Conservation (phyloP, 345 rosid species). For the Citrus australasica region DNA sequence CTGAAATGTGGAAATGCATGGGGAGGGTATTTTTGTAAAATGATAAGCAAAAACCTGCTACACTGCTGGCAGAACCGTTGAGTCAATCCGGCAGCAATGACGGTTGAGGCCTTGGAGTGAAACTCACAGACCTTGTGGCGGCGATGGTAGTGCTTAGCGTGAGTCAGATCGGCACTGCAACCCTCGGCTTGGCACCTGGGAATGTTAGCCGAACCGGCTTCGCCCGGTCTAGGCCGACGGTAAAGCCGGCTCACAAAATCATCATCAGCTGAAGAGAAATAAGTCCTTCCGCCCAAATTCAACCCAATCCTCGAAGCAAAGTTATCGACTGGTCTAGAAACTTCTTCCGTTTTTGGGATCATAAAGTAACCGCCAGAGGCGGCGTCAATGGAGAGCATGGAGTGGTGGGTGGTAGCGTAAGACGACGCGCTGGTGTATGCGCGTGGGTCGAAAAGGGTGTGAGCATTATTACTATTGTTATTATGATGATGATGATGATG, state of each 20-base stretch:
- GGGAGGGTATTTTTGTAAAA: constrained; percentile 28
- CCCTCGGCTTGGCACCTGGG: constrained; percentile 97
- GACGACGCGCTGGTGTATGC: constrained; percentile 34
- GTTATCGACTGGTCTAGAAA: constrained; percentile 35
- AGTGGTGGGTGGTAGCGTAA: constrained; percentile 24
- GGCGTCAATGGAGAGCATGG: constrained; percentile 48
- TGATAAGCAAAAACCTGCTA: constrained; percentile 68
- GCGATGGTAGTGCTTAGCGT: constrained; percentile 94
- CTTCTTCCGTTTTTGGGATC: constrained; percentile 76
- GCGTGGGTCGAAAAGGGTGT: constrained; percentile 49
- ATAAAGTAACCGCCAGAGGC: constrained; percentile 35
- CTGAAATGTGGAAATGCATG: constrained; percentile 8
- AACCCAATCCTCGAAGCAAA: constrained; percentile 74
- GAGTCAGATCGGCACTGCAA: constrained; percentile 88
- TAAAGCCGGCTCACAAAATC: constrained; percentile 85
- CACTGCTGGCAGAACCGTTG: constrained; percentile 99
- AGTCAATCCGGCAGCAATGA: constrained; percentile 77
- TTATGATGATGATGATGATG: not conserved
- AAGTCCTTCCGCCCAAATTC: constrained; percentile 87
- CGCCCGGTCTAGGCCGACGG: constrained; percentile 70
- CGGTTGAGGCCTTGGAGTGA: constrained; percentile 94
- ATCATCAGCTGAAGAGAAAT: constrained; percentile 86
- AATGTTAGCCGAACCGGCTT: constrained; percentile 43
- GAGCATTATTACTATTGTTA: not conserved
- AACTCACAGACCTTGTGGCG: constrained; percentile 97